These are phyloP conservation scores for Limnanthes douglasii DNA, from an alignment of 345 rosid species.

Conservation along the genomic window DNA sequence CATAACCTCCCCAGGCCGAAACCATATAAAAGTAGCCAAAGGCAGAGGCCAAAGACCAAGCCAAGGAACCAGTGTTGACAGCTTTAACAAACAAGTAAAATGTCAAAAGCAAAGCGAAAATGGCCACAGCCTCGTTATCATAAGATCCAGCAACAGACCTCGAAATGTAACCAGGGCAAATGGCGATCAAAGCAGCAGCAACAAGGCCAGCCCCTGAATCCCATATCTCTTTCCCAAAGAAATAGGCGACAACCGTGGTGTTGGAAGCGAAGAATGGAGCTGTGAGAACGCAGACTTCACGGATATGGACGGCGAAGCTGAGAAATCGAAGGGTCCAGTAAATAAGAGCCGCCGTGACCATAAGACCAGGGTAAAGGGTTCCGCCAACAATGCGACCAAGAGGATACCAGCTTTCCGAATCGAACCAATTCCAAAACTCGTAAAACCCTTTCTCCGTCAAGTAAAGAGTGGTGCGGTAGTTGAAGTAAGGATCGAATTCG, in stretches of 20 bases:
- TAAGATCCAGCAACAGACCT: conserved; percentile 94
- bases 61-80: conserved; percentile 76
- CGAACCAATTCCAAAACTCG: conserved; percentile 99
- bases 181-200: conserved; percentile 79
- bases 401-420: conserved; percentile 97
- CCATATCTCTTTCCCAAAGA: conserved; percentile 97
- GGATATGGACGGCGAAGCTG: conserved; percentile 78
- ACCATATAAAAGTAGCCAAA: conserved; percentile 97
- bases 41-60: conserved; percentile 90
- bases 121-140: conserved; percentile 92
- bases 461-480: conserved; percentile 77
- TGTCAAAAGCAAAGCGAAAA: conserved; percentile 76
- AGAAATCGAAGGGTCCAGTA: conserved; percentile 62
- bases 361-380: conserved; percentile 84
- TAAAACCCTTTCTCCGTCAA: conserved; percentile 77
- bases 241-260: conserved; percentile 85
- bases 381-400: conserved; percentile 94
- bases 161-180: conserved; percentile 97
- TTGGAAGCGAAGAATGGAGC: conserved; percentile 97
- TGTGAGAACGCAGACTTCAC: conserved; percentile 90
- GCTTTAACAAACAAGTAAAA: conserved; percentile 89
- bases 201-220: conserved; percentile 91
- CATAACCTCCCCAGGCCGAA: conserved; percentile 99
- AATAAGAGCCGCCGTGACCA: conserved; percentile 80
- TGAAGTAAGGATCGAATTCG: conserved; percentile 96